Base-by-base conservation (phyloP, 164 flowering plant genomes). In the Aristolochia californica region DNA sequence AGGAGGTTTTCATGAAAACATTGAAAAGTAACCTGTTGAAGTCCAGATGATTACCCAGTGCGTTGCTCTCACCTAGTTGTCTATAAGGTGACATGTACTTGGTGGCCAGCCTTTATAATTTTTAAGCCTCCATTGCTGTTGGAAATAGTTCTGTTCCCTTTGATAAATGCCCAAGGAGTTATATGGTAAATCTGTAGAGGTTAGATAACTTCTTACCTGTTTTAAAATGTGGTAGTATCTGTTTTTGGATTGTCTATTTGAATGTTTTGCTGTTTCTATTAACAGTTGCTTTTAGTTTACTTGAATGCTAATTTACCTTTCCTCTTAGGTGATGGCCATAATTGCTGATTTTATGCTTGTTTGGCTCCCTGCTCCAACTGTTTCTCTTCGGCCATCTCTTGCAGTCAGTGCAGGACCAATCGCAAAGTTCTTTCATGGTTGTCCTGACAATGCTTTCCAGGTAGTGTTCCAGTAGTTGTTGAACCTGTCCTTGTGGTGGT, bases 261-360 rank as follows among this genome's bases (percentile, higher is more conserved):
- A 34, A 34, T 34, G 10, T 7, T 34, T 34, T 34, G 7, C 40
- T 34, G 10, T 34, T 34, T 2, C 11, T 34, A 34, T 34, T 34
- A 34, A 34, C 40, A 34, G 5, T 7, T 34, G 40, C 40, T 17
- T n/a, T n/a, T 51, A 13, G 27, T 8, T 56, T 38, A 21, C 55
- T 55, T 40, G 53, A 24, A n/a, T 59, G 44, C 24, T 23, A 44
- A 64, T 44, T 27, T 44, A 10, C 21, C 63, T 64, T 62, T 27
- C 21, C 56, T 62, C 65, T 56, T 63, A 88, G 95, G 91, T 76
- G 48, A 93, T 93, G 99, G 97, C 97, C 62, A 74, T 93, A 62
- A 79, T 89, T 73, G 99, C 99, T 66, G 99, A 93, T 76, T 93
- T 93, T 77, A 93, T 93, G 99, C 96, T 93, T 63, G 99, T 93